Base-by-base conservation (phyloP, 345 rosid species). In the Dipteronia dyeriana region DNA sequence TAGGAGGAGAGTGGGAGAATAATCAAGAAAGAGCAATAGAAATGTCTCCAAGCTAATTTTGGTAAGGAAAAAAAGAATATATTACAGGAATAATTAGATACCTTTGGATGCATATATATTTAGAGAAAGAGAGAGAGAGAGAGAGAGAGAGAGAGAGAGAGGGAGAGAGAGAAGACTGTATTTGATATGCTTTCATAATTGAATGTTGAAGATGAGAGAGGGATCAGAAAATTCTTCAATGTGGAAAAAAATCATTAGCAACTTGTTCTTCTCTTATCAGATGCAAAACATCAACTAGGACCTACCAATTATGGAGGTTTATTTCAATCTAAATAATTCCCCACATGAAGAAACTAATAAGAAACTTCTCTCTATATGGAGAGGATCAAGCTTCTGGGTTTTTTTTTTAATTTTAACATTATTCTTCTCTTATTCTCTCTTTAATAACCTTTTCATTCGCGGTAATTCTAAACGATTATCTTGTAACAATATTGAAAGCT, bases 61-160 rank as follows among this genome's bases (percentile, higher is more conserved):
- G 45, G 38, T 78, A 66, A 59, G 77, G 78, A 22, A 14, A 9
- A 43, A 75, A 79, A 68, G 82, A 80, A 84, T 71, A 78, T 77
- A 74, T 61, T 54, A 43, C 62, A 22, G 26, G 65, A 47, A 64
- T 69, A 31, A 11, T 12, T 19, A 45, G 56, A 68, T 73, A 23
- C 26, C 80, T 70, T 49, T 9, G 8, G 34, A 53, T n/a, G 68
- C 73, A 73, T 25, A 45, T 64, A n/a, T n/a, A n/a, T n/a, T n/a
- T n/a, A n/a, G n/a, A n/a, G n/a, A n/a, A n/a, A n/a, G 23, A 47
- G 13, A 43, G 23, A 47, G 13, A 43, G 23, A 47, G 13, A 43
- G n/a, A 51, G 5, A 9, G n/a, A 47, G 13, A 43, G 23, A 47
- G 13, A 43, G 23, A 47, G 13, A 43, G 23, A 47, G 13, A 43